phyloP scores from a whole-genome alignment of 371 early-diverging fungal genomes.

The Mucor circinelloides region DNA sequence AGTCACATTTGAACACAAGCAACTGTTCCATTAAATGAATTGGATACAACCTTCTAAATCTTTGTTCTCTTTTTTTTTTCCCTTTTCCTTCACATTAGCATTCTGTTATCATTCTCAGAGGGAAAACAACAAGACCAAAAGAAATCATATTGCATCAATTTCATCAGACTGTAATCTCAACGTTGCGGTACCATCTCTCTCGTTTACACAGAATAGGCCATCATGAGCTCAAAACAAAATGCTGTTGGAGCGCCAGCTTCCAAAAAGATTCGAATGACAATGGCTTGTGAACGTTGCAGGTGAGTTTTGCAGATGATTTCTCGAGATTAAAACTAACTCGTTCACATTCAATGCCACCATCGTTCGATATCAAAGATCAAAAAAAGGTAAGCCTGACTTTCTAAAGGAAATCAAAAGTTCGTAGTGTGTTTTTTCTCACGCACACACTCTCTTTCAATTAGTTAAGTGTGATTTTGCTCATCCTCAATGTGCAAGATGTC shows the following conservation, averaged over 20 bases:
- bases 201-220: too few relatives aligned
- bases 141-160: too few relatives aligned
- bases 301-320: constrained; percentile 2
- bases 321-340: not conserved
- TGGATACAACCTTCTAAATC: too few relatives aligned
- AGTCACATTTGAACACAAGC: not conserved
- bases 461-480: constrained; percentile 60
- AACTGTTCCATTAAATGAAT: too few relatives aligned
- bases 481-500: constrained; percentile 48
- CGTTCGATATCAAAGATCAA: constrained; percentile 23
- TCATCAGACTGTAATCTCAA: not conserved
- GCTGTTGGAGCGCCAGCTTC: constrained; percentile 26
- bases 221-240: constrained; percentile 13
- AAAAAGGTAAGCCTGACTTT: constrained; percentile 38
- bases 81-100: not conserved
- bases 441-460: constrained; percentile 2
- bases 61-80: not conserved
- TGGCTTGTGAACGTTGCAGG: constrained; percentile 61
- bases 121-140: too few relatives aligned
- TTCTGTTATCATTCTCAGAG: not conserved
- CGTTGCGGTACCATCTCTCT: not conserved
- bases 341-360: not conserved
- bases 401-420: too few relatives aligned
- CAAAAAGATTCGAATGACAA: constrained; percentile 53
- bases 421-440: too few relatives aligned